Evolutionary conservation across 352 stramenopile species (phyloP).

Genomic region (Phytophthora foliorum): DNA sequence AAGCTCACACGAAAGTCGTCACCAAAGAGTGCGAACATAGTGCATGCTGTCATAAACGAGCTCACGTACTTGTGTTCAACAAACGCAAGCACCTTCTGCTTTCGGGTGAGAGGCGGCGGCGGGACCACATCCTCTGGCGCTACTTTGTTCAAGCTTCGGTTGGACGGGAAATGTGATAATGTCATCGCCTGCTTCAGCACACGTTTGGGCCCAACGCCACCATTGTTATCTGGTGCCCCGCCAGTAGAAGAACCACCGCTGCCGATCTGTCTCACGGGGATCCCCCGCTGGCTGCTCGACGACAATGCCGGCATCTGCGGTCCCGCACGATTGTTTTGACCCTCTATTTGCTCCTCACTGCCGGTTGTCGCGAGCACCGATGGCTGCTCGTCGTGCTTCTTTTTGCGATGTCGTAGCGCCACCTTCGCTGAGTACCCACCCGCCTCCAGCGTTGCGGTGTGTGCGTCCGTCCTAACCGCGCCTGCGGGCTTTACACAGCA

Average conservation of each 20-base stretch:
- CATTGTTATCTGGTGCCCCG: slow-evolving; percentile 19
- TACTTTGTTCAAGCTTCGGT: slow-evolving; percentile 75
- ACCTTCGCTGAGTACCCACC: slow-evolving; percentile 39
- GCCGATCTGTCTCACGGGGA: slow-evolving; percentile 36
- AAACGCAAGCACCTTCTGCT: slow-evolving; percentile 57
- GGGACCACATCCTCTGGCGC: slow-evolving; percentile 61
- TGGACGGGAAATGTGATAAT: slow-evolving; percentile 49
- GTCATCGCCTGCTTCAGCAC: slow-evolving; percentile 45
- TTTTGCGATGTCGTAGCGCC: slow-evolving; percentile 54
- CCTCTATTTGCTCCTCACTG: slow-evolving; percentile 37
- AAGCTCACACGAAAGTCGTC: slow-evolving; percentile 86
- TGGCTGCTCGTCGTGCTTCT: slow-evolving; percentile 48
- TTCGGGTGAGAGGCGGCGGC: slow-evolving; percentile 41
- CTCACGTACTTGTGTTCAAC: slow-evolving; percentile 83
- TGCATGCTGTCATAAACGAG: slow-evolving; percentile 74
- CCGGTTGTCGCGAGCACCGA: slow-evolving; percentile 43
- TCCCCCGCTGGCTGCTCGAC: slow-evolving; percentile 41
- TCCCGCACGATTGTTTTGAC: slow-evolving; percentile 23
- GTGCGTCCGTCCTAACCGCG: slow-evolving; percentile 14
- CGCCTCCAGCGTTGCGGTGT: slow-evolving; percentile 8
- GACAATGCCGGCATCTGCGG: slow-evolving; percentile 46
- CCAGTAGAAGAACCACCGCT: slow-evolving; percentile 8
- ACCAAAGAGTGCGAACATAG: slow-evolving; percentile 90
- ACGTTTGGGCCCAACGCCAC: slow-evolving; percentile 37
- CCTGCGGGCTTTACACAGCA: slow-evolving; percentile 1